Conservation (phyloP, 1,284 basidiomycete species). For the Austropuccinia psidii region DNA sequence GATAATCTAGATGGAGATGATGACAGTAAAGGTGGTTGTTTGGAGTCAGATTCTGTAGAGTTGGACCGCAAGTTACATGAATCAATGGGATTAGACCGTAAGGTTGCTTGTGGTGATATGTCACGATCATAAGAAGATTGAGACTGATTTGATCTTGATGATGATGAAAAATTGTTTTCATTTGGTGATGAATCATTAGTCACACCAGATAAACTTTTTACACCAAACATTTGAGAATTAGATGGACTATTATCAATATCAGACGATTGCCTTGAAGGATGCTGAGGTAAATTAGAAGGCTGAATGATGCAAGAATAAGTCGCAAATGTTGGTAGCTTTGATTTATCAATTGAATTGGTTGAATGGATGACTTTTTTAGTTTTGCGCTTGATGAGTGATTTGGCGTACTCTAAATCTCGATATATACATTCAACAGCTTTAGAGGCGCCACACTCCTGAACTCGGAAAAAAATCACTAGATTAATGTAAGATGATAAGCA, state of each 20-base stretch:
- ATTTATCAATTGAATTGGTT: too few relatives aligned
- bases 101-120: neutral
- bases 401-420: constrained; percentile 44
- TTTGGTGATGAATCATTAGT: too few relatives aligned
- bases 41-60: too few relatives aligned
- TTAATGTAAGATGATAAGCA: neutral
- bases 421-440: constrained; percentile 45
- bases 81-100: neutral
- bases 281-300: neutral
- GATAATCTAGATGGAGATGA: too few relatives aligned
- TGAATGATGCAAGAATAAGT: neutral
- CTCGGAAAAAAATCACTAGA: neutral
- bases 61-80: too few relatives aligned
- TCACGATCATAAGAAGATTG: neutral
- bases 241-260: neutral
- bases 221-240: too few relatives aligned
- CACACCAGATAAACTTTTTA: too few relatives aligned
- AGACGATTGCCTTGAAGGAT: neutral
- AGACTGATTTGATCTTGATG: too few relatives aligned
- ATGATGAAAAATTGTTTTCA: too few relatives aligned
- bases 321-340: too few relatives aligned
- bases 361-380: too few relatives aligned
- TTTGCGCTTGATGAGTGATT: constrained; percentile 41
- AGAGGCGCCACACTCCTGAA: constrained; percentile 42
- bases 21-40: too few relatives aligned